Conservation (phyloP, 495 filamentous ascomycete genomes). For the Xylaria palmicola region DNA sequence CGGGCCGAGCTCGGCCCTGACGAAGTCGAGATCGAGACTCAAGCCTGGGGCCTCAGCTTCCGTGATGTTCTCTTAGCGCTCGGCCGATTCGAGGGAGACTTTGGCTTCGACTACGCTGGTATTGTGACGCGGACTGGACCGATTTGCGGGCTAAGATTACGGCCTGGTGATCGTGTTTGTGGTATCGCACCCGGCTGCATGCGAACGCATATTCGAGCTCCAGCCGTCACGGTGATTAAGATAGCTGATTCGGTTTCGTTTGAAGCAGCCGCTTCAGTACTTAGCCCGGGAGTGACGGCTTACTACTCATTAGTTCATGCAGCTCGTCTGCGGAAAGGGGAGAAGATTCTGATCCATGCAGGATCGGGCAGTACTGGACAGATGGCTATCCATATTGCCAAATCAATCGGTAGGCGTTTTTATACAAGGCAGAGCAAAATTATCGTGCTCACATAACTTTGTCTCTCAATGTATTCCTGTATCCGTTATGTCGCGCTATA, state of each 20-base stretch:
- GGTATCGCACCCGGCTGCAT: conserved; percentile 38
- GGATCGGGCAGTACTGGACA: conserved; percentile 48
- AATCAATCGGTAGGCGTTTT: too few species aligned
- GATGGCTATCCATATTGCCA: conserved; percentile 45
- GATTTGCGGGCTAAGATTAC: conserved; percentile 32
- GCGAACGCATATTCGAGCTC: conserved; percentile 44
- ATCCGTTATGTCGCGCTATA: too few species aligned
- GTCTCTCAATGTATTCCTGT: too few species aligned
- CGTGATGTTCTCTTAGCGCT: conserved; percentile 45
- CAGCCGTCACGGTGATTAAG: conserved; percentile 25
- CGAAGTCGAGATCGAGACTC: conserved; percentile 32
- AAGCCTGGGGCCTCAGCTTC: conserved; percentile 36
- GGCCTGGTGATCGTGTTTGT: conserved; percentile 38
- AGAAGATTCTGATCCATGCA: conserved; percentile 49
- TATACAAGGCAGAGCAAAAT: too few species aligned
- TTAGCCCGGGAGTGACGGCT: conserved; percentile 7
- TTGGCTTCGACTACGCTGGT: conserved; percentile 40
- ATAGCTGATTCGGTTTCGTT: neutral
- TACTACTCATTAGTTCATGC: conserved; percentile 37
- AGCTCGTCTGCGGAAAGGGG: conserved; percentile 24
- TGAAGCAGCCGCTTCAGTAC: neutral
- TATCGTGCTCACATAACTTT: conserved; percentile 36
- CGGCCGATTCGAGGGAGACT: conserved; percentile 29
- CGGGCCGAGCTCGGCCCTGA: neutral
- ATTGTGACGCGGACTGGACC: conserved; percentile 53